Evolutionary conservation across 345 rosid species (phyloP).

Genomic region (Pugionium dolabratum): DNA sequence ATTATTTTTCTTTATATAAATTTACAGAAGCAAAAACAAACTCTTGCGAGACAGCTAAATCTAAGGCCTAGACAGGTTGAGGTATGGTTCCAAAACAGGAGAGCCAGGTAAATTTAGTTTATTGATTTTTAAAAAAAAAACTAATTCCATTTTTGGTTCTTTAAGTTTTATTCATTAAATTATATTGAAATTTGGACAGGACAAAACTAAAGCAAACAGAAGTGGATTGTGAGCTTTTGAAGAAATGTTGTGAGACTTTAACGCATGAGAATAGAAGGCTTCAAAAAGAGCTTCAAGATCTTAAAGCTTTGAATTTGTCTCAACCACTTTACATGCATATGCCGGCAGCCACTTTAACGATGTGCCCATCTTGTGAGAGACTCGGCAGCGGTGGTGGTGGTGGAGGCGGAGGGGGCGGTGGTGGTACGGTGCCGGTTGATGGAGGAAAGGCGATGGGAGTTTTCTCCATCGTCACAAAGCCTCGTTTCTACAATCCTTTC

Average conservation of each 20-base stretch:
- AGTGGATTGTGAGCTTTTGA: slow-evolving; percentile 88
- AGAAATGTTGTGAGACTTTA: slow-evolving; percentile 86
- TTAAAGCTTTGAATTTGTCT: slow-evolving; percentile 56
- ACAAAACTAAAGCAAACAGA: slow-evolving; percentile 99
- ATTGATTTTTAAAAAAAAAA: background rate
- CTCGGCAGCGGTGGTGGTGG: slow-evolving; percentile 45
- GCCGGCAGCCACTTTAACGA: slow-evolving; percentile 79
- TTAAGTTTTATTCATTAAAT: background rate
- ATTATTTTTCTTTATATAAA: background rate
- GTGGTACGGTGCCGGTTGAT: slow-evolving; percentile 27
- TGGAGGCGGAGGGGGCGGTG: slow-evolving; percentile 20
- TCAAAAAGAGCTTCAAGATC: slow-evolving; percentile 89
- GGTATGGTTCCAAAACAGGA: slow-evolving; percentile 98
- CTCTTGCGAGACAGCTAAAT: slow-evolving; percentile 83
- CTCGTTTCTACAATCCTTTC: slow-evolving; percentile 70
- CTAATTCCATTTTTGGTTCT: background rate
- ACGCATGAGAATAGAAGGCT: slow-evolving; percentile 91
- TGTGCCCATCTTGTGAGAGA: slow-evolving; percentile 81
- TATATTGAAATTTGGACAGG: slow-evolving; percentile 43
- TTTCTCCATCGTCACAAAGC: slow-evolving; percentile 44
- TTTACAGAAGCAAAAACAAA: slow-evolving; percentile 83
- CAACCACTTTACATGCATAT: slow-evolving; percentile 73
- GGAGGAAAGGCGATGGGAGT: slow-evolving; percentile 35
- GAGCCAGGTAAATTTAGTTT: slow-evolving; percentile 70
- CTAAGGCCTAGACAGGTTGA: slow-evolving; percentile 95